Base-by-base conservation (phyloP, 441 rosid genomes). In the Brassica balearica region DNA sequence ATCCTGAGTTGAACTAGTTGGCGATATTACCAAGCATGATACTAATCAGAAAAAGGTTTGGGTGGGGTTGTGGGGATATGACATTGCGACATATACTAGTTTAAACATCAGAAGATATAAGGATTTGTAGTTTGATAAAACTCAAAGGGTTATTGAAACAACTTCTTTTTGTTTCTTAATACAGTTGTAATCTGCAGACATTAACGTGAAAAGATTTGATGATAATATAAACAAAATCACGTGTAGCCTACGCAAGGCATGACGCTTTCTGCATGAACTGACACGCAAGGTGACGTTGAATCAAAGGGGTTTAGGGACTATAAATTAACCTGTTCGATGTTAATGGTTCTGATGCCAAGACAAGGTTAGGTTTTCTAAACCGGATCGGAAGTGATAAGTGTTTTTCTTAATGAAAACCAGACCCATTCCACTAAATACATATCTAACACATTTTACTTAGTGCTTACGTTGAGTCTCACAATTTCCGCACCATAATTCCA, bases 341-440 rank as follows among this genome's bases (percentile, higher is more conserved):
- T 67, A 60, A 8, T 60, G 51, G 41, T 69, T 62, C 60, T 69
- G 65, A 78, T 78, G 77, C 74, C 77, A 63, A 62, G 79, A 64
- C 2, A 9, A 20, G 79, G 68, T 79, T 55, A 60, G 59, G 71
- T 63, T 69, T 79, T 58, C 79, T 55, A 74, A 73, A 78, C 70
- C 73, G 65, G 60, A 72, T 78, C 76, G 20, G 32, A 72, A 72
- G 27, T 71, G 17, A 15, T 70, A 12, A 11, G 0, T 43, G 64
- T 59, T 22, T 25, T 14, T 8, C 3, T 51, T 43, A 8, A 59
- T 10, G 10, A 1, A 60, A 68, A 20, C 41, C 25, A 34, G 9
- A 60, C 27, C 64, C 61, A 53, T 62, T 10, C 23, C 9, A 46
- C 36, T 29, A 5, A 17, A 17, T 17, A 55, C 17, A 56, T 32